Conservation (phyloP, 2,329 filamentous ascomycete genomes). For the Neopestalotiopsis rosae region DNA sequence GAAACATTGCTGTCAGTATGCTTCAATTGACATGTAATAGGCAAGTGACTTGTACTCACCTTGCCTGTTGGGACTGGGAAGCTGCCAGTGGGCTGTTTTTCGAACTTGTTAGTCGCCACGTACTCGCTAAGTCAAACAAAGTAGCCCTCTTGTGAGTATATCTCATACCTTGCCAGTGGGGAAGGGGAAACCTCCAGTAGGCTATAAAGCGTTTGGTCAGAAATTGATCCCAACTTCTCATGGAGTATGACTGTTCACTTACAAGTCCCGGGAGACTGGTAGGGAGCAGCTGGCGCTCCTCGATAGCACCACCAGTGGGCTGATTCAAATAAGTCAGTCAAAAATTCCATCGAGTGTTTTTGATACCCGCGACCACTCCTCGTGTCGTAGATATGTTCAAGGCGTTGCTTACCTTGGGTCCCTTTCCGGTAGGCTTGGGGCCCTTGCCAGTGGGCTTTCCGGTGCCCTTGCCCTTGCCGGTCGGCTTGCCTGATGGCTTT, state of each 20-base stretch:
- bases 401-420: neutral
- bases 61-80: neutral
- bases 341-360: neutral
- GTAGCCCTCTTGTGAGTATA: neutral
- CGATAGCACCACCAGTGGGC: neutral
- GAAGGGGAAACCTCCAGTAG: neutral
- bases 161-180: neutral
- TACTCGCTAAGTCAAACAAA: neutral
- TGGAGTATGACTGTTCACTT: no score
- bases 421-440: constrained; percentile 1
- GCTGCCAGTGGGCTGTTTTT: neutral
- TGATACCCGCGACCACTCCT: no score
- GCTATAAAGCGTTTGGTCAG: neutral
- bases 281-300: neutral
- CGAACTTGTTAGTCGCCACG: neutral
- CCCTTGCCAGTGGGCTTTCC: constrained; percentile 4
- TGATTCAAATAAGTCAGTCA: neutral
- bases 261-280: neutral
- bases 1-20: no score
- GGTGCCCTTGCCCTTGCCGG: constrained; percentile 8
- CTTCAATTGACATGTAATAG: no score
- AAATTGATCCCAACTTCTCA: no score
- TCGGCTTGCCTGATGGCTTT: neutral
- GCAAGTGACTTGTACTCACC: no score
- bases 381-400: no score